Evolutionary conservation across 495 filamentous ascomycete genomes (phyloP).

Genomic region (Articulospora tetracladia): DNA sequence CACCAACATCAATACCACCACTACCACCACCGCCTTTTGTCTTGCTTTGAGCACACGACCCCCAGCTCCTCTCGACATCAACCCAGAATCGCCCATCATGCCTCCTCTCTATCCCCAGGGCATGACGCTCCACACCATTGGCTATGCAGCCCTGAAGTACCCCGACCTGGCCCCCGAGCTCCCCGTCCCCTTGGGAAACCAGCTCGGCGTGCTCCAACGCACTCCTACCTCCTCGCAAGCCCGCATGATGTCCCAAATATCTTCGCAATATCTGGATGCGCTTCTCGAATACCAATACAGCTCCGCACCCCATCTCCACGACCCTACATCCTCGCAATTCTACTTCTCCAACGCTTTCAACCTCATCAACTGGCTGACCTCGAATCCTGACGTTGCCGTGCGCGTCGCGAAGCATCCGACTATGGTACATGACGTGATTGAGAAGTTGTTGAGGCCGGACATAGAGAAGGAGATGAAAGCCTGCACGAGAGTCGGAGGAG

Average conservation of each 20-base stretch:
- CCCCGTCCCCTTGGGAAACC: slow-evolving; percentile 3
- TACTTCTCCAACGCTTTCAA: slow-evolving; percentile 3
- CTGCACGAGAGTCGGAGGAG: not conserved
- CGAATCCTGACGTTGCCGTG: slow-evolving; percentile 1
- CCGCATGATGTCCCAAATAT: slow-evolving; percentile 6
- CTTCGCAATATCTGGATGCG: slow-evolving; percentile 2
- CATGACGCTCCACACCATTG: not conserved
- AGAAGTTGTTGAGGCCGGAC: not conserved
- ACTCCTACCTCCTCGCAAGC: not conserved
- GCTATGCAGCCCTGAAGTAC: slow-evolving; percentile 6
- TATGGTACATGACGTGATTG: slow-evolving; percentile 1
- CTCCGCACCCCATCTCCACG: not conserved
- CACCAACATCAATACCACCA: not conserved
- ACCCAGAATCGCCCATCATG: not conserved
- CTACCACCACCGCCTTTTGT: no score
- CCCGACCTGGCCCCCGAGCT: not conserved
- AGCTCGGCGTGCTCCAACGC: slow-evolving; percentile 6
- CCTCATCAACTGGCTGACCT: slow-evolving; percentile 1
- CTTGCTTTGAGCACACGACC: no score
- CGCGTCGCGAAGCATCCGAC: slow-evolving; percentile 1
- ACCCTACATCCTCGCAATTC: not conserved
- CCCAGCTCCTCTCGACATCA: no score
- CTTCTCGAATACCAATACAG: slow-evolving; percentile 7
- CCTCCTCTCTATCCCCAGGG: not conserved
- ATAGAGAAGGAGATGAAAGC: slow-evolving; percentile 8